Evolutionary conservation across 139 green algal genomes (phyloP).

Genomic region (Chlamydomonas eustigma): DNA sequence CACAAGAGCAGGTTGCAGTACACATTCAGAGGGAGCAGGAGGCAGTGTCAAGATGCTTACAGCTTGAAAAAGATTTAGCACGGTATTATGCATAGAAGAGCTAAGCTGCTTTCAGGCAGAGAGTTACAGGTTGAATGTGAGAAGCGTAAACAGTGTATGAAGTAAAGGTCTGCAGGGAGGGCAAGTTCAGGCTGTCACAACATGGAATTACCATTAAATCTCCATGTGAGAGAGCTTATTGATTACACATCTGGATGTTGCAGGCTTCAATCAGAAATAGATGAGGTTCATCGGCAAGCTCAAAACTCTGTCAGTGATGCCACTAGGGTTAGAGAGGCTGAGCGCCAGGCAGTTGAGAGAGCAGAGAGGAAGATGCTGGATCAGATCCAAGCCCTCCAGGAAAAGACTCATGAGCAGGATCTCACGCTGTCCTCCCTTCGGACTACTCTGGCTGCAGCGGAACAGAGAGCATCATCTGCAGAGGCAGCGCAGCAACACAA

Average conservation of each 20-base stretch:
- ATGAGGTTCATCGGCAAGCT: too few species aligned
- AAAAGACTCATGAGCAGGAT: background rate
- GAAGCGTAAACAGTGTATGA: too few species aligned
- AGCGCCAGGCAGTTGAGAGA: background rate
- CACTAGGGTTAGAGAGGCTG: background rate
- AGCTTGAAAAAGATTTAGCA: constrained; percentile 30
- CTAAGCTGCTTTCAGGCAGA: too few species aligned
- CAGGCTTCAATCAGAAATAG: too few species aligned
- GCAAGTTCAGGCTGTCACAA: too few species aligned
- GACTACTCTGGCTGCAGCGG: background rate
- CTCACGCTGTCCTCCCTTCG: background rate
- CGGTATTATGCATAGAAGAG: too few species aligned
- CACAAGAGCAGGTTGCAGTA: constrained; percentile 10
- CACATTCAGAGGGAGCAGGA: constrained; percentile 24
- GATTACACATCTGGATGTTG: too few species aligned
- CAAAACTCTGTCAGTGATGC: too few species aligned
- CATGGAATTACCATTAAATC: too few species aligned
- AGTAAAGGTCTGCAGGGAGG: too few species aligned
- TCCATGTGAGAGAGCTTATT: too few species aligned
- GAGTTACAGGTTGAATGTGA: too few species aligned
- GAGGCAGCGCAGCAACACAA: constrained; percentile 49
- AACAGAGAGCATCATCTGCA: constrained; percentile 18
- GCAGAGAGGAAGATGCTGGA: background rate
- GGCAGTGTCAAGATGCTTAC: constrained; percentile 9
- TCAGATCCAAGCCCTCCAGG: background rate